Evolutionary conservation across 1,139 yeast species (phyloP).

Genomic region (Arxiozyma telluris): DNA sequence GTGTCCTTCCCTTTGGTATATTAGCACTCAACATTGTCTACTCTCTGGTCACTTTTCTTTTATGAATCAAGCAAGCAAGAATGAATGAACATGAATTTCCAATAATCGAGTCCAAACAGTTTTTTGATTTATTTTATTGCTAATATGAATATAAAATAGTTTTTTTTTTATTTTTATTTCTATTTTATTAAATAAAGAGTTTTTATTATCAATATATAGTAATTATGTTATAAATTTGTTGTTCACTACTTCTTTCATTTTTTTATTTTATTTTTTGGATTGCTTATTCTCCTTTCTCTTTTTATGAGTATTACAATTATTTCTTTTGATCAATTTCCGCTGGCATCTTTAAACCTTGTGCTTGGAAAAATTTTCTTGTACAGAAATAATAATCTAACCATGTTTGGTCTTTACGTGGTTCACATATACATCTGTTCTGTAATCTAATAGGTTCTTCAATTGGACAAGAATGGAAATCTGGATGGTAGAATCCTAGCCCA

Average conservation of each 20-base stretch:
- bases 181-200: no score
- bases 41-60: background rate
- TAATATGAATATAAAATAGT: no score
- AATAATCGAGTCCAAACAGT: background rate
- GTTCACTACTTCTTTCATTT: background rate
- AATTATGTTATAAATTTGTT: background rate
- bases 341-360: constrained; percentile 26
- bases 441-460: constrained; percentile 46
- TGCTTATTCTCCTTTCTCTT: no score
- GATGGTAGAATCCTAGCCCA: constrained; percentile 77
- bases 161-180: no score
- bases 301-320: background rate
- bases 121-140: background rate
- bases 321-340: constrained; percentile 7
- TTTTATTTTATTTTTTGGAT: no score
- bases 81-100: background rate
- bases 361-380: constrained; percentile 27
- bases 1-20: background rate
- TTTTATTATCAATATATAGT: no score
- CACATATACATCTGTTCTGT: constrained; percentile 55
- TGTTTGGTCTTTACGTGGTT: constrained; percentile 38
- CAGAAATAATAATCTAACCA: constrained; percentile 31
- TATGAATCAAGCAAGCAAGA: background rate
- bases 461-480: constrained; percentile 72
- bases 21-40: background rate